These are phyloP conservation scores for Globisporangium megalacanthum DNA, from an alignment of 352 stramenopile species.

Conservation along the genomic window DNA sequence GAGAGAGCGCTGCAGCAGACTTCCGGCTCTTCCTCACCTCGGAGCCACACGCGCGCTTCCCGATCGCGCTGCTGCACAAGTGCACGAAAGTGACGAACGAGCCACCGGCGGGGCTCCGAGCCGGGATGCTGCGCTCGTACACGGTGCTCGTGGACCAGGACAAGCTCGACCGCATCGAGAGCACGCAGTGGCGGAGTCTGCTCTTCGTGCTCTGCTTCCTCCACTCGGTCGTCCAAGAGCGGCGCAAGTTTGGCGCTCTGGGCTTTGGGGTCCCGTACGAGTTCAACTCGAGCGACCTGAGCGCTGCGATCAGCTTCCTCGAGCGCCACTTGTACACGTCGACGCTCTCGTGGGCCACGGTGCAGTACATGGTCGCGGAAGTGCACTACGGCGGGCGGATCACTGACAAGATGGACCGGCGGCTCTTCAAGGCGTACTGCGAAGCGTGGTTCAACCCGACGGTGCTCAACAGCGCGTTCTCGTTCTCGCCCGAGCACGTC, in stretches of 20 bases:
- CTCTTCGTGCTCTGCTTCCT: conserved; percentile 76
- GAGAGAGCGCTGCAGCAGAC: conserved; percentile 29
- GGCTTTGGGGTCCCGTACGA: conserved; percentile 76
- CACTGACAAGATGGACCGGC: conserved; percentile 72
- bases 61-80: conserved; percentile 57
- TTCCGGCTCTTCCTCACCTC: conserved; percentile 77
- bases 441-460: conserved; percentile 69
- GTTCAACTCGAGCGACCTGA: conserved; percentile 72
- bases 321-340: conserved; percentile 69
- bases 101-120: conserved; percentile 59
- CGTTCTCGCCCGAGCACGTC: conserved; percentile 59
- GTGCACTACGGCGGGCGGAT: conserved; percentile 81
- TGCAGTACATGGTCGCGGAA: conserved; percentile 82
- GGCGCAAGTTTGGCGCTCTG: conserved; percentile 69
- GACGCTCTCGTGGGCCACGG: conserved; percentile 52
- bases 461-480: conserved; percentile 50
- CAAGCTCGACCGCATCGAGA: conserved; percentile 73
- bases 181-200: conserved; percentile 46
- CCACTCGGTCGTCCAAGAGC: conserved; percentile 70
- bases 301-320: conserved; percentile 57
- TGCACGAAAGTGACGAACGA: conserved; percentile 79
- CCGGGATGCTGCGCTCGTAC: conserved; percentile 62
- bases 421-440: conserved; percentile 68
- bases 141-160: conserved; percentile 76
- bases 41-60: conserved; percentile 56